These are phyloP conservation scores for Ogataea methylovora DNA, from an alignment of 805 yeast species.

Conservation along the genomic window DNA sequence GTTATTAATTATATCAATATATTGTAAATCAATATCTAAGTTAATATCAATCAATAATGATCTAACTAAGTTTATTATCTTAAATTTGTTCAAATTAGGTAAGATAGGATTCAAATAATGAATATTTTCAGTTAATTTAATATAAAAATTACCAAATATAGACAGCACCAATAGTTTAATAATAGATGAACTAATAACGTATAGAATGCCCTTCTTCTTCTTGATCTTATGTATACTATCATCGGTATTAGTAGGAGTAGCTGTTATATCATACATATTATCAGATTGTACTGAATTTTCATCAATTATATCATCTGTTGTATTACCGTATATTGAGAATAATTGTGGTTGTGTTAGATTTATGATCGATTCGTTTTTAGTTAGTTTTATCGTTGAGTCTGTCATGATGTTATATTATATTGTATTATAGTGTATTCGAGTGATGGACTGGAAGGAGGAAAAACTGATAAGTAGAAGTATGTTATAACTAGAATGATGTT, in stretches of 20 bases:
- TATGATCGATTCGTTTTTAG: conserved; percentile 8
- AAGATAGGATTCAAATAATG: conserved; percentile 27
- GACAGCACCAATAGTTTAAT: too few relatives aligned
- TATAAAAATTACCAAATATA: conserved; percentile 43
- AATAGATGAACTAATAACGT: background rate
- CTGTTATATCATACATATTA: background rate
- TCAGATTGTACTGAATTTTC: conserved; percentile 12
- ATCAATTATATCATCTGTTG: conserved; percentile 8
- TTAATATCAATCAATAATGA: background rate
- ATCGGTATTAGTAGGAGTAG: background rate
- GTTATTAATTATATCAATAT: conserved; percentile 33
- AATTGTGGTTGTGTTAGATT: conserved; percentile 21
- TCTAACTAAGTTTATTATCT: conserved; percentile 4
- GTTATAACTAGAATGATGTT: too few relatives aligned
- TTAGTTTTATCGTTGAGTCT: background rate
- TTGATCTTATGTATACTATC: too few relatives aligned
- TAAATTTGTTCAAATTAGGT: conserved; percentile 19
- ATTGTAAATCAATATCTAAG: conserved; percentile 15
- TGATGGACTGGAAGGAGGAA: too few relatives aligned
- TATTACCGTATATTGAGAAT: conserved; percentile 19
- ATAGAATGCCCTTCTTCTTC: background rate
- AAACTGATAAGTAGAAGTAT: too few relatives aligned
- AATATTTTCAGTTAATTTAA: conserved; percentile 43
- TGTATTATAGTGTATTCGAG: too few relatives aligned
- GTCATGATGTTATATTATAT: too few relatives aligned